phyloP scores from a whole-genome alignment of 164 flowering plant species.

The Stephania cephalantha region DNA sequence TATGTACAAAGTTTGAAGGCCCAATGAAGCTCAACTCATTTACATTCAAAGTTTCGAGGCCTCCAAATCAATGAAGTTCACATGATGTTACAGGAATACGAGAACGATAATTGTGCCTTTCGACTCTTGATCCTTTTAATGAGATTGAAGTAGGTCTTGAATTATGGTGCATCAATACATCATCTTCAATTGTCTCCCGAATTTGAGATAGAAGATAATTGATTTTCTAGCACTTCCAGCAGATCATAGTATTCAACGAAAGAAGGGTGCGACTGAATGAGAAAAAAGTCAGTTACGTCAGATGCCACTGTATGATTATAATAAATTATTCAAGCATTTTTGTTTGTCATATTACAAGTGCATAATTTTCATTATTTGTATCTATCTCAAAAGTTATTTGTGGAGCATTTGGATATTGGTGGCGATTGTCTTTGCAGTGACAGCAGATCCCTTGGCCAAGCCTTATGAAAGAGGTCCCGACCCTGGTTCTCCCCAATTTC shows the following conservation, averaged over 20 bases:
- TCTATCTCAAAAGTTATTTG: too few relatives aligned
- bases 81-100: neutral
- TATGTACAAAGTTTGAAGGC: too few relatives aligned
- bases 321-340: neutral
- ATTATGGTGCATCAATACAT: too few relatives aligned
- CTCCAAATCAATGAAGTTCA: neutral
- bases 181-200: conserved; percentile 19
- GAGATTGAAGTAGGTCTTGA: neutral
- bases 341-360: too few relatives aligned
- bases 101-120: neutral
- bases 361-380: too few relatives aligned
- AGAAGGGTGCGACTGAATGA: conserved; percentile 58
- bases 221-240: conserved; percentile 64
- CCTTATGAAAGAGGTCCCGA: too few relatives aligned
- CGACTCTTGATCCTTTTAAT: neutral
- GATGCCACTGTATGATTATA: neutral
- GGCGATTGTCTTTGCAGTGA: too few relatives aligned
- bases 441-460: too few relatives aligned
- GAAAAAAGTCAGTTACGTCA: neutral
- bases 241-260: conserved; percentile 75
- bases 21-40: too few relatives aligned
- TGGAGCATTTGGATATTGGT: too few relatives aligned
- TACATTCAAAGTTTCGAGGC: neutral
- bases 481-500: too few relatives aligned
- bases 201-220: conserved; percentile 39